phyloP scores from a whole-genome alignment of 2,329 filamentous ascomycete genomes.

The Hypoxylon sp. region DNA sequence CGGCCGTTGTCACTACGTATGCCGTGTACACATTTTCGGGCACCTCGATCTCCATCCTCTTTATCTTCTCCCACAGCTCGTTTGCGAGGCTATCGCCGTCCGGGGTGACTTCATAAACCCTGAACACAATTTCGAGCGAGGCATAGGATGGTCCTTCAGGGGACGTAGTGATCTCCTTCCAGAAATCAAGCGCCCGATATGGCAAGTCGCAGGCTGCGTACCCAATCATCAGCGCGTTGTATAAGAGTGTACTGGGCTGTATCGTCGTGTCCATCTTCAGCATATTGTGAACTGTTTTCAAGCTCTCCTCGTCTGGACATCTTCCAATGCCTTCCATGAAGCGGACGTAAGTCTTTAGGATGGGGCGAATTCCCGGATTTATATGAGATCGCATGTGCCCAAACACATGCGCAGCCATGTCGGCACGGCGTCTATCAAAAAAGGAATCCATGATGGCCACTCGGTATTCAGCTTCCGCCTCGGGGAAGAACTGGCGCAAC shows the following conservation, averaged over 20 bases:
- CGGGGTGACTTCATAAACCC: slow-evolving; percentile 77
- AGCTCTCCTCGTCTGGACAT: slow-evolving; percentile 72
- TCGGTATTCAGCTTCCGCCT: slow-evolving; percentile 75
- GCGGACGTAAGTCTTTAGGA: slow-evolving; percentile 79
- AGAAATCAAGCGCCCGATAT: slow-evolving; percentile 80
- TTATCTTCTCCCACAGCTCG: slow-evolving; percentile 79
- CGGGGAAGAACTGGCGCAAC: slow-evolving; percentile 75
- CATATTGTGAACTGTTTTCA: slow-evolving; percentile 90
- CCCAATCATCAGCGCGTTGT: slow-evolving; percentile 90
- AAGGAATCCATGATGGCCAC: slow-evolving; percentile 85
- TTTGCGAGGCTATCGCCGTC: slow-evolving; percentile 73
- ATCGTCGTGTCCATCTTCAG: slow-evolving; percentile 91
- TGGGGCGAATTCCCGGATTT: slow-evolving; percentile 75
- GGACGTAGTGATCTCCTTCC: slow-evolving; percentile 85
- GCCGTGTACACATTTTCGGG: slow-evolving; percentile 80
- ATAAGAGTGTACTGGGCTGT: slow-evolving; percentile 80
- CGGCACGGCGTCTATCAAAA: slow-evolving; percentile 81
- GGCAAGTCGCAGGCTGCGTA: slow-evolving; percentile 80
- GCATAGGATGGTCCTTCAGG: slow-evolving; percentile 89
- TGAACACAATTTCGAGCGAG: slow-evolving; percentile 85
- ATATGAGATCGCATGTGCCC: slow-evolving; percentile 91
- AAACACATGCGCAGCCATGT: slow-evolving; percentile 90
- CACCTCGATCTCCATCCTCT: slow-evolving; percentile 83
- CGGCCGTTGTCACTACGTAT: slow-evolving; percentile 83
- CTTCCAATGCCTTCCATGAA: slow-evolving; percentile 82